Conservation (phyloP, 148 eudicot species). For the Amaranthus cruentus region DNA sequence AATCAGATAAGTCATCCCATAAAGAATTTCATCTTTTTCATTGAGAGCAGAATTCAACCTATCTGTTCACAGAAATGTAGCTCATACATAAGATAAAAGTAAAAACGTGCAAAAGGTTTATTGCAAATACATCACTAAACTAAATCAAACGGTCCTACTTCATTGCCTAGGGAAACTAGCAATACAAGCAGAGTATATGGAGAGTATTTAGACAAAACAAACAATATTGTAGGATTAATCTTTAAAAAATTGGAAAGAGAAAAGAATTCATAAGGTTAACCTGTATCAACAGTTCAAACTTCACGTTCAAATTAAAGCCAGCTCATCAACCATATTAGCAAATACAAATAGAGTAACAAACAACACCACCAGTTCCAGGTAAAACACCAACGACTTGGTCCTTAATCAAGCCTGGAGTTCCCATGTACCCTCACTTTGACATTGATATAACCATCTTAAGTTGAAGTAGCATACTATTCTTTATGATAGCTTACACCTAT, state of each 20-base stretch:
- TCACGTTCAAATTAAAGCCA: neutral
- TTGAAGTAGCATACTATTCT: neutral
- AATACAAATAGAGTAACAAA: too few relatives aligned
- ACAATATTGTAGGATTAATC: too few relatives aligned
- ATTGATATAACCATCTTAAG: neutral
- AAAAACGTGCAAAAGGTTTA: neutral
- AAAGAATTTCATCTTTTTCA: conserved; percentile 1
- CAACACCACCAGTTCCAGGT: neutral
- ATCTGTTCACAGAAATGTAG: neutral
- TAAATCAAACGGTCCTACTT: too few relatives aligned
- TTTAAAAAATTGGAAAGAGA: neutral
- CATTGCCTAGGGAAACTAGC: too few relatives aligned
- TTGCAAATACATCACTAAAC: neutral
- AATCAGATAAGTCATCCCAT: conserved; percentile 20
- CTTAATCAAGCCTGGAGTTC: neutral
- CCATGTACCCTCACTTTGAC: neutral
- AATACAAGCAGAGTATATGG: too few relatives aligned
- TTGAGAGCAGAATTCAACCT: conserved; percentile 3
- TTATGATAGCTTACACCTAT: too few relatives aligned
- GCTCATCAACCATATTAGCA: neutral
- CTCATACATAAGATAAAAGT: neutral
- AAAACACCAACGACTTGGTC: neutral
- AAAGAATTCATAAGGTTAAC: neutral
- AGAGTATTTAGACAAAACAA: too few relatives aligned
- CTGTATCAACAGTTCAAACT: neutral